Base-by-base conservation (phyloP, 768 basidiomycete species). In the Termitomyces sp. region DNA sequence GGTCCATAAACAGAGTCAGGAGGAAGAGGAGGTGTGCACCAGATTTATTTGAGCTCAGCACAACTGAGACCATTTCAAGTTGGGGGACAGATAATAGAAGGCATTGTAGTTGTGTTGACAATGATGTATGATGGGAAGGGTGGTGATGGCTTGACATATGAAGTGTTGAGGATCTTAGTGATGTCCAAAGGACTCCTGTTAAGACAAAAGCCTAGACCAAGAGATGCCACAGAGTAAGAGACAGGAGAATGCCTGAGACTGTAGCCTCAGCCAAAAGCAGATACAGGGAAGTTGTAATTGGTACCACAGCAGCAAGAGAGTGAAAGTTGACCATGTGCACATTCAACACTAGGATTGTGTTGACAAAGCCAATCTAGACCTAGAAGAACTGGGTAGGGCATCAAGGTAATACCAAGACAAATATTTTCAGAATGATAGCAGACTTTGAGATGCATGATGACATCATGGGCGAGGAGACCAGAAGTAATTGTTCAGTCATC, bases 401-500 rank as follows among this genome's bases (percentile, higher is more conserved):
- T 65, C 12, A 70, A 63, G 27, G 75, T 67, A 14, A 75, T 63
- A 43, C 52, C 63, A 1, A 76, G 63, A 19, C 61, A 30, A 41
- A 70, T 51, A 21, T 41, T 55, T 62, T 76, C 73, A 2, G 57
- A 52, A 47, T 76, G 75, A 43, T 64, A 35, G 19, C 62, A 52
- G 45, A 73, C 58, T 2, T 52, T 50, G 7, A 78, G 45, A 8
- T 62, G 41, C 12, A 69, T 56, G 8, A 75, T 57, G 35, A 76
- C 63, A 52, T 74, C 69, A 35, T 75, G 70, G 45, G 73, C 74
- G n/a, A 77, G 66, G 12, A 74, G 61, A 5, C 77, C 77, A 47
- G 71, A 74, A 25, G 70, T 65, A 34, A 76, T 70, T 14, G 72
- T 74, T 44, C 68, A 63, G 56, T n/a, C n/a, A n/a, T n/a, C n/a